Evolutionary conservation across 306 rosid species (phyloP), one percentile per base, ranked within the genome.

Genomic region (Phaseolus lunatus): DNA sequence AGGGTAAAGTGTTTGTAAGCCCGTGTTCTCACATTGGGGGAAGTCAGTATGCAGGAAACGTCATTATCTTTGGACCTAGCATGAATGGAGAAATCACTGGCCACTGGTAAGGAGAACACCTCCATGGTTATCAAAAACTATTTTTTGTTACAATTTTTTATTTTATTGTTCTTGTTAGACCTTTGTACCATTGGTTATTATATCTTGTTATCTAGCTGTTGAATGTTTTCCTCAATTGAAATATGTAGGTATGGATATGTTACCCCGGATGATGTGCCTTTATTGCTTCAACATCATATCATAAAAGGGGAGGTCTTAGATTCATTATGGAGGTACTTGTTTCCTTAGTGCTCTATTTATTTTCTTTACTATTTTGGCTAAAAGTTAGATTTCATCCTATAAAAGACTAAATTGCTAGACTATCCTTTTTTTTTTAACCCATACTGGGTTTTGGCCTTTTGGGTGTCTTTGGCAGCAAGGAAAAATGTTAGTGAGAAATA

Each of bases 21-120:
- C 97, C 99, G 49, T 95, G 99, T 84, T 95, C 99, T 1, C 97
- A 95, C 83, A 84, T 95, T 76, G 99, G 97, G 24, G 99, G 90
- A 19, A 87, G 91, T 83, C 84, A 90, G 84, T 95, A 89, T 76
- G 97, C 99, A 3, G 99, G 99, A 85, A 92, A 95, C 67, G 89
- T 88, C 71, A 92, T 95, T 66, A 84, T 95, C 81, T 95, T 83
- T 81, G 87, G 92, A 52, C 82, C 97, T 67, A 79, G 68, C 78
- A 39, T 78, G 56, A 85, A 84, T 65, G 90, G 91, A 79, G 83
- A 89, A 81, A 83, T 90, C 85, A 88, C 85, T 5, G 99, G 99
- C 49, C 97, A 92, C 82, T 92, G 99, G 97, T 95, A 88, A 75
- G 90, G 78, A 57, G 76, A 59, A 74, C 27, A 43, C 20, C 33